Percentiles rank a stretch among this genome's conserved stretches.
Evolutionary conservation across 2,329 filamentous ascomycete species (phyloP).

Genomic region (Apiospora marii): DNA sequence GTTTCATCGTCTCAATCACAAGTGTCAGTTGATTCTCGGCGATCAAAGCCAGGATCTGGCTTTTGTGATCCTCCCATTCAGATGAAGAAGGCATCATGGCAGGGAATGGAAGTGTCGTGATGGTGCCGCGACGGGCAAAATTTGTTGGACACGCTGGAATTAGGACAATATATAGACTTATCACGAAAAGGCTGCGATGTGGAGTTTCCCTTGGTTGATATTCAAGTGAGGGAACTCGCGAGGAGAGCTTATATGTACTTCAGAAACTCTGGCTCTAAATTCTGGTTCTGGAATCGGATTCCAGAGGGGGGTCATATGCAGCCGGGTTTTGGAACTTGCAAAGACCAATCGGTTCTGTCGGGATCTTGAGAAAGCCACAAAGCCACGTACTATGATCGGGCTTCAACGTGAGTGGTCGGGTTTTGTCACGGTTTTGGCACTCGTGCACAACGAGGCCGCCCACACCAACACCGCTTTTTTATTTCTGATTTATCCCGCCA

Average conservation of each 20-base stretch:
- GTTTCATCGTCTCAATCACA: neutral
- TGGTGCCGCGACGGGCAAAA: neutral
- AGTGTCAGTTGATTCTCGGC: neutral
- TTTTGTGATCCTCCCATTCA: neutral
- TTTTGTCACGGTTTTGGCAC: neutral
- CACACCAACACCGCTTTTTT: no score
- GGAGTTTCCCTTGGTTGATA: neutral
- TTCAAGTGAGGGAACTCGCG: neutral
- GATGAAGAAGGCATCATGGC: neutral
- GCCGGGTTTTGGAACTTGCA: neutral
- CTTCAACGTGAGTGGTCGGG: neutral
- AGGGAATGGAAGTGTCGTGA: neutral
- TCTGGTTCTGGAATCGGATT: neutral
- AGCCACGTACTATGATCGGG: neutral
- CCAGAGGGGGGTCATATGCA: neutral
- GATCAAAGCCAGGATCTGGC: neutral
- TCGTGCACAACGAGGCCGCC: neutral
- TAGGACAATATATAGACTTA: neutral
- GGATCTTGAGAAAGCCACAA: neutral
- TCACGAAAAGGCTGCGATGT: neutral
- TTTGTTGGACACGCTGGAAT: neutral
- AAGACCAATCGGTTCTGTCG: neutral
- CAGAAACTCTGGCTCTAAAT: no score
- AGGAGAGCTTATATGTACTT: neutral
- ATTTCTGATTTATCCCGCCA: neutral